These are phyloP conservation scores for Aspergillus calidoustus DNA, from an alignment of 2,329 filamentous ascomycete genomes.

Conservation along the genomic window DNA sequence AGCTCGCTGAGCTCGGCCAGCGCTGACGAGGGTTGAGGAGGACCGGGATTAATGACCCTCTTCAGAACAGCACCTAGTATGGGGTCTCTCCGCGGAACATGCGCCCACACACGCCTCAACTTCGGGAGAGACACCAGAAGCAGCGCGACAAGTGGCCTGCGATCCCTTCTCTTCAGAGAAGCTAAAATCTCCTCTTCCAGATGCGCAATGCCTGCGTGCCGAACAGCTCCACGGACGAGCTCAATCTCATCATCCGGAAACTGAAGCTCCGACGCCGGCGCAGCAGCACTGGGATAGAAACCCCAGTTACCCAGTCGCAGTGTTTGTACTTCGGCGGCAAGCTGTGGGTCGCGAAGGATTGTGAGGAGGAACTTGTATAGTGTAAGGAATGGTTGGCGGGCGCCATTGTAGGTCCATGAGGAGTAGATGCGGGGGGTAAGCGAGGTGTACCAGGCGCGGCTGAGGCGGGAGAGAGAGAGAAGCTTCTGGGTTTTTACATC, in stretches of 20 bases:
- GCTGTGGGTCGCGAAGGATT: constrained; percentile 7
- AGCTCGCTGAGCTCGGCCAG: neutral
- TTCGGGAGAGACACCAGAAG: neutral
- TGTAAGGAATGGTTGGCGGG: neutral
- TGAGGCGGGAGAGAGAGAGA: neutral
- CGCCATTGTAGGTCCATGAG: neutral
- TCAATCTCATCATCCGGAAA: neutral
- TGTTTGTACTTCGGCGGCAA: constrained; percentile 11
- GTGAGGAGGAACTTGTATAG: neutral
- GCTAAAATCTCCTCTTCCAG: neutral
- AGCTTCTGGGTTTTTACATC: neutral
- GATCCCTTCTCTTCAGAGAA: neutral
- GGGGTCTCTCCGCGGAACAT: constrained; percentile 1
- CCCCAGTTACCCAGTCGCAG: constrained; percentile 17
- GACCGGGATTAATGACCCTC: neutral
- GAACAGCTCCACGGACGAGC: constrained; percentile 9
- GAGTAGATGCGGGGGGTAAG: neutral
- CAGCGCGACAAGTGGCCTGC: constrained; percentile 4
- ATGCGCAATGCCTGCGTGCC: neutral
- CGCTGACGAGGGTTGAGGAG: neutral
- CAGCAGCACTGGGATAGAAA: neutral
- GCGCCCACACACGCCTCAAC: neutral
- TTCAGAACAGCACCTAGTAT: neutral
- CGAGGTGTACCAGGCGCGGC: neutral
- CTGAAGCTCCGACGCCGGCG: neutral